Percentiles rank a stretch among this genome's conserved stretches.
These are phyloP conservation scores for Tolypocladium paradoxum DNA, from an alignment of 2,329 filamentous ascomycete species.

Conservation along the genomic window DNA sequence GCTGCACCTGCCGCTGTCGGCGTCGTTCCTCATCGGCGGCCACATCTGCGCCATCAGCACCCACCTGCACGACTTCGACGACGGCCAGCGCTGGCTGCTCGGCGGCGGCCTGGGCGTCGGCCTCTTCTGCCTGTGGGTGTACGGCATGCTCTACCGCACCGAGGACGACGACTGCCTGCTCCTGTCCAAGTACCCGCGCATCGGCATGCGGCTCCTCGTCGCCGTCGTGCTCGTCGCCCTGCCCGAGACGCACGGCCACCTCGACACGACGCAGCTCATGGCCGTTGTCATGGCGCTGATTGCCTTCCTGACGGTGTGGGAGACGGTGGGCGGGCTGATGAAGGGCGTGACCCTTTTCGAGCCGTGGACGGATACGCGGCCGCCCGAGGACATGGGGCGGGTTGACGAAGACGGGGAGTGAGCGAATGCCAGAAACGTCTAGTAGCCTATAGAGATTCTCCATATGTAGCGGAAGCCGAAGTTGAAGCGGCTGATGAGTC, in stretches of 20 bases:
- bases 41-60: constrained; percentile 32
- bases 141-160: constrained; percentile 29
- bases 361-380: constrained; percentile 18
- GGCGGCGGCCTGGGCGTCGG: constrained; percentile 34
- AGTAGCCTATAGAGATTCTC: neutral
- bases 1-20: constrained; percentile 32
- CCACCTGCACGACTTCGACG: constrained; percentile 25
- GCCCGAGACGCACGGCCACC: constrained; percentile 21
- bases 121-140: constrained; percentile 31
- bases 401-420: constrained; percentile 5
- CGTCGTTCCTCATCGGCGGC: constrained; percentile 34
- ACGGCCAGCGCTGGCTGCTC: constrained; percentile 34
- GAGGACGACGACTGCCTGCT: constrained; percentile 24
- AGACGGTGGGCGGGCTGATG: constrained; percentile 26
- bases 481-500: neutral
- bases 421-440: neutral
- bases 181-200: constrained; percentile 21
- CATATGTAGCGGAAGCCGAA: neutral
- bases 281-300: constrained; percentile 31
- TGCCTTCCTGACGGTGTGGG: constrained; percentile 31
- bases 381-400: constrained; percentile 7
- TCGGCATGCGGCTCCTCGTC: constrained; percentile 22
- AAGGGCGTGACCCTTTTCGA: constrained; percentile 20
- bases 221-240: constrained; percentile 22
- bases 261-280: constrained; percentile 23